phyloP scores from a whole-genome alignment of 768 basidiomycete species.

The Tulasnella sp. region DNA sequence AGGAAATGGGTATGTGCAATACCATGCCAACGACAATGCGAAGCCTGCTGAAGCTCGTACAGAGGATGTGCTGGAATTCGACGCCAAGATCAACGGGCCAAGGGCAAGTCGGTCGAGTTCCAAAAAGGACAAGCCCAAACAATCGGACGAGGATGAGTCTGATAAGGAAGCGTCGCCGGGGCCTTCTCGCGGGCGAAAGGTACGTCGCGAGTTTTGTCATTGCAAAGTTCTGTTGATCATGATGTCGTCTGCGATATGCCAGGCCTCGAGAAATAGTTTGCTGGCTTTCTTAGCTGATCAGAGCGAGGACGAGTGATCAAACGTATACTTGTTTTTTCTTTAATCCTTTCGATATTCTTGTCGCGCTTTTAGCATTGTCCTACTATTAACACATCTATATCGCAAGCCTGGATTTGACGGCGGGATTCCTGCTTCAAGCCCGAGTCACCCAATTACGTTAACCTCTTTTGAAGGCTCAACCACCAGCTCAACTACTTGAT shows the following conservation, averaged over 20 bases:
- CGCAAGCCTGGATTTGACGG: no score
- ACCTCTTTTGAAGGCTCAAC: no score
- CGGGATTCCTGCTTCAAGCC: no score
- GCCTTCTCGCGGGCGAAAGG: constrained; percentile 33
- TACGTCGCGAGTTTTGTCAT: constrained; percentile 21
- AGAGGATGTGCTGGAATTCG: constrained; percentile 72
- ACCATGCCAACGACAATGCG: neutral
- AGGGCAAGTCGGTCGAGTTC: constrained; percentile 31
- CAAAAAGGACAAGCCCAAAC: constrained; percentile 25
- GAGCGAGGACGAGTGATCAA: constrained; percentile 54
- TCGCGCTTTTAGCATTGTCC: no score
- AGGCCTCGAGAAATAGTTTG: constrained; percentile 34
- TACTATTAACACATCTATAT: no score
- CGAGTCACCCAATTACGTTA: no score
- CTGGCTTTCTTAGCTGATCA: constrained; percentile 61
- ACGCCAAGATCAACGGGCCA: constrained; percentile 22
- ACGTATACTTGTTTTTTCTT: no score
- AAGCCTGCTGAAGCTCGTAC: constrained; percentile 3
- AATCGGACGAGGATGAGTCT: constrained; percentile 17
- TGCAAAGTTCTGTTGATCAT: constrained; percentile 21
- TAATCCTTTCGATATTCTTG: no score
- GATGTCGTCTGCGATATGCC: constrained; percentile 33
- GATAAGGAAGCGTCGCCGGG: constrained; percentile 24
- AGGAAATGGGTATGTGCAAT: constrained; percentile 54
- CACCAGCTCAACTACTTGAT: no score